Evolutionary conservation across 495 filamentous ascomycete genomes (phyloP).

Genomic region (Podospora didyma): DNA sequence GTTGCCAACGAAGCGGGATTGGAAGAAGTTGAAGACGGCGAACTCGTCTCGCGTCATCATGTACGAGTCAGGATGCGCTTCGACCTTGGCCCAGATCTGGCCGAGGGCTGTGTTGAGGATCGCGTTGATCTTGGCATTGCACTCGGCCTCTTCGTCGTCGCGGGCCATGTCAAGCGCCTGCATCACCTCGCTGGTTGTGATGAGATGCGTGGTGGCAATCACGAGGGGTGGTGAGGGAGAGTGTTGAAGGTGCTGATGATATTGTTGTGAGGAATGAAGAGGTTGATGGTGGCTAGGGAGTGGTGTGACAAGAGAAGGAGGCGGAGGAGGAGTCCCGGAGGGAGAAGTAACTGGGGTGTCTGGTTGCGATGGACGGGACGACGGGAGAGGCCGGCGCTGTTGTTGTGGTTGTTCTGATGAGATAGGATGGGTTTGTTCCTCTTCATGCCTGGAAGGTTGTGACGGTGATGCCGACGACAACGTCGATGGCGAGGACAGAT

Average conservation of each 20-base stretch:
- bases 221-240: neutral
- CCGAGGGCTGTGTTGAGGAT: constrained; percentile 55
- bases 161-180: constrained; percentile 65
- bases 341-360: too few relatives aligned
- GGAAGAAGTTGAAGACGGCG: constrained; percentile 74
- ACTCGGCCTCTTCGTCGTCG: constrained; percentile 54
- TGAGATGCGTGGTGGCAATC: neutral
- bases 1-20: constrained; percentile 49
- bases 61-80: constrained; percentile 56
- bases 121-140: constrained; percentile 46
- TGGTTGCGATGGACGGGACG: too few relatives aligned
- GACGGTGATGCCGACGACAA: too few relatives aligned
- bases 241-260: neutral
- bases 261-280: neutral
- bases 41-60: constrained; percentile 68
- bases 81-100: constrained; percentile 59
- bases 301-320: too few relatives aligned
- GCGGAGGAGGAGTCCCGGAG: too few relatives aligned
- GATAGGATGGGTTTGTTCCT: too few relatives aligned
- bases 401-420: too few relatives aligned
- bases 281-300: too few relatives aligned
- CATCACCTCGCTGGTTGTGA: constrained; percentile 21
- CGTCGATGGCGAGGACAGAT: too few relatives aligned
- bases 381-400: too few relatives aligned
- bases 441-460: too few relatives aligned